phyloP scores from a whole-genome alignment of 345 rosid genomes.

The Moricandia arvensis region DNA sequence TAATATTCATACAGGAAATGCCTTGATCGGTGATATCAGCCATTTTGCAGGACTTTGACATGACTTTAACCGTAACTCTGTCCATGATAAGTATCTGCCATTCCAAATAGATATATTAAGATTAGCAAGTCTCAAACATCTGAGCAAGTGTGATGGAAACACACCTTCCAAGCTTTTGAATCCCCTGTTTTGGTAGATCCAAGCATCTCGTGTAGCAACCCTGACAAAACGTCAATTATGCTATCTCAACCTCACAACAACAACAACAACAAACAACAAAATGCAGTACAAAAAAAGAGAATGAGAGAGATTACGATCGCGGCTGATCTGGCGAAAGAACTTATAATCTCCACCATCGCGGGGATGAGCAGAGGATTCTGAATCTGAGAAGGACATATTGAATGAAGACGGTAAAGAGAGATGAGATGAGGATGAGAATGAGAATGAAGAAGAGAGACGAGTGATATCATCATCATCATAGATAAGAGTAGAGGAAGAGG shows the following conservation, averaged over 20 bases:
- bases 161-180: conserved; percentile 84
- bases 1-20: conserved; percentile 63
- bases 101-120: background rate
- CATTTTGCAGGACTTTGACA: conserved; percentile 90
- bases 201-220: conserved; percentile 80
- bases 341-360: conserved; percentile 49
- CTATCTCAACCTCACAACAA: background rate
- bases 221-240: conserved; percentile 37
- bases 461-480: conserved; percentile 1
- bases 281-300: background rate
- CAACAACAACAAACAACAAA: background rate
- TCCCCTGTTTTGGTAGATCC: conserved; percentile 68
- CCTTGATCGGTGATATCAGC: conserved; percentile 96
- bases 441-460: conserved; percentile 5
- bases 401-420: background rate
- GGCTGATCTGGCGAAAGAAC: conserved; percentile 75
- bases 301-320: conserved; percentile 56
- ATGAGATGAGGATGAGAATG: conserved; percentile 6
- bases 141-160: background rate
- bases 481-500: background rate
- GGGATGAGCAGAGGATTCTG: conserved; percentile 55
- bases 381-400: conserved; percentile 69
- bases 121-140: background rate
- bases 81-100: conserved; percentile 87
- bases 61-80: conserved; percentile 82